phyloP scores from a whole-genome alignment of 2,329 filamentous ascomycete species.

The Colletotrichum sp. region DNA sequence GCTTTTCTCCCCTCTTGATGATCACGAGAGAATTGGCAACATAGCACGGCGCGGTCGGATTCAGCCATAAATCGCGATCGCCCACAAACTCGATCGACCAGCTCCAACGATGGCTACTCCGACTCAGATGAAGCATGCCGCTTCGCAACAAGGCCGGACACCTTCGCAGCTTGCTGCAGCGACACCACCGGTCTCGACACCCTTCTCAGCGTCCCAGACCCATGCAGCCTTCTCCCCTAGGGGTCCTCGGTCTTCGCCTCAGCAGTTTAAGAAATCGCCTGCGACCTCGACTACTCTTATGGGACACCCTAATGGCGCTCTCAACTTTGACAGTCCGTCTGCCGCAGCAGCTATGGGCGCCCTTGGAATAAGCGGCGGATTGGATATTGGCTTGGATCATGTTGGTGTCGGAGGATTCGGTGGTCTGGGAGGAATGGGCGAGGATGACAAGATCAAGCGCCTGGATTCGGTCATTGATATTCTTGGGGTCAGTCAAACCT shows the following conservation, averaged over 20 bases:
- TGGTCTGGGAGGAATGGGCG: conserved; percentile 44
- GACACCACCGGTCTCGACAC: conserved; percentile 71
- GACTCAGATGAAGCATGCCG: conserved; percentile 55
- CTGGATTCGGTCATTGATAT: conserved; percentile 56
- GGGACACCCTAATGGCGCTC: conserved; percentile 49
- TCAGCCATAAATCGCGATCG: background rate
- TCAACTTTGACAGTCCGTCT: conserved; percentile 69
- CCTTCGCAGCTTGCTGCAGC: conserved; percentile 58
- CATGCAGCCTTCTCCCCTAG: conserved; percentile 65
- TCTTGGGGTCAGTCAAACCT: conserved; percentile 48
- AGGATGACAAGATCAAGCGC: conserved; percentile 61
- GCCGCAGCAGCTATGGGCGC: conserved; percentile 66
- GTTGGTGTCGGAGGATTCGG: conserved; percentile 52
- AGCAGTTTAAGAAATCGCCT: conserved; percentile 69
- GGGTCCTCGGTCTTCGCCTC: conserved; percentile 64
- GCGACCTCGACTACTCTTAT: conserved; percentile 56
- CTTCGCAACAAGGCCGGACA: conserved; percentile 57
- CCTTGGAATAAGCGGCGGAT: conserved; percentile 51
- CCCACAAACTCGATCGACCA: background rate
- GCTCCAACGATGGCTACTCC: conserved; percentile 50
- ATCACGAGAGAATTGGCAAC: background rate
- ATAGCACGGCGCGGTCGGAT: background rate
- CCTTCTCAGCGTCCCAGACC: conserved; percentile 62
- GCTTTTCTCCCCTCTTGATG: background rate
- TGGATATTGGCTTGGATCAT: conserved; percentile 60